Percentiles rank a stretch among this genome's conserved stretches.
Evolutionary conservation across 2,329 filamentous ascomycete species (phyloP).

Genomic region (Aureobasidium sp.): DNA sequence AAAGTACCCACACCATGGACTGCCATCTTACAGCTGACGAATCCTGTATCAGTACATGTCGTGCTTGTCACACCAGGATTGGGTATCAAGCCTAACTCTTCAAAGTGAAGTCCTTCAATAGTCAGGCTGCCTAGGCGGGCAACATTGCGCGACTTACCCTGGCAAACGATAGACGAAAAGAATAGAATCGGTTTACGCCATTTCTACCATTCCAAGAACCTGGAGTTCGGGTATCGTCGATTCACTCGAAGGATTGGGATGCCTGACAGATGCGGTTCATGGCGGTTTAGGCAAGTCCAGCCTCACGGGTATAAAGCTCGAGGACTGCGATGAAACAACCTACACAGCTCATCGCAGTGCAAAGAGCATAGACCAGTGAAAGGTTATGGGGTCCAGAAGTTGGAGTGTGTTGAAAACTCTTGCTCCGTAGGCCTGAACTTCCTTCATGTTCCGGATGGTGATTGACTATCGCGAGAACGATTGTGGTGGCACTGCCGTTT

Average conservation of each 20-base stretch:
- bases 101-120: not conserved
- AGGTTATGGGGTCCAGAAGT: not conserved
- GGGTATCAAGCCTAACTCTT: not conserved
- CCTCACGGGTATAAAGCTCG: not conserved
- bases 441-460: not conserved
- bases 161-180: not conserved
- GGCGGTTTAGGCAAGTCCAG: not conserved
- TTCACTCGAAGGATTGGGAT: not conserved
- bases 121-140: not conserved
- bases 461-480: not conserved
- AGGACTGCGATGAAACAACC: not conserved
- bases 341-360: not conserved
- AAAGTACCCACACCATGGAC: not conserved
- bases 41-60: not conserved
- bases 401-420: not conserved
- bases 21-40: not conserved
- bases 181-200: not conserved
- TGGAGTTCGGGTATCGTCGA: conserved; percentile 1
- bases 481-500: conserved; percentile 3
- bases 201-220: not conserved
- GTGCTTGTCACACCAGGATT: not conserved
- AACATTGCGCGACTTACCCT: not conserved
- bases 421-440: not conserved
- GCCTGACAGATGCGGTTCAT: not conserved
- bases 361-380: not conserved